Conservation (phyloP, 208 protist species). For the Leishmania arabica region DNA sequence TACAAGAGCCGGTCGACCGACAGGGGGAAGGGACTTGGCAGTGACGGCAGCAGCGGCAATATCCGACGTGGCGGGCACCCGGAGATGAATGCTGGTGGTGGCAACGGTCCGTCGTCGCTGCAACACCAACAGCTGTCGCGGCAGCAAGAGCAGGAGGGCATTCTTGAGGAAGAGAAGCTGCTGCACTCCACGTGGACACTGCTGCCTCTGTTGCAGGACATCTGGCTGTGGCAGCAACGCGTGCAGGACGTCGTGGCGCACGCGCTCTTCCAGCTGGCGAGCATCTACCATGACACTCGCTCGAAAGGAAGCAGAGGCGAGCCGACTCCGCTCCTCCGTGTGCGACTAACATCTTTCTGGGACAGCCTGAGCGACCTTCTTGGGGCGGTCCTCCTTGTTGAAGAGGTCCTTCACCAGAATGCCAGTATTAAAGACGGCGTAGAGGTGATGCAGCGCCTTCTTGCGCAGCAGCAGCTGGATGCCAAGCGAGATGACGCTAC, state of each 20-base stretch:
- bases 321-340: constrained; percentile 20
- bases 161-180: constrained; percentile 65
- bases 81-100: neutral
- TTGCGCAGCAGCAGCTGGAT: constrained; percentile 25
- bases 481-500: neutral
- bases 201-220: constrained; percentile 68
- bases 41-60: neutral
- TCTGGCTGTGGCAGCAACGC: constrained; percentile 81
- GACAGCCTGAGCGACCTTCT: constrained; percentile 70
- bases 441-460: constrained; percentile 27
- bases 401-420: constrained; percentile 81
- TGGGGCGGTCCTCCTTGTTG: constrained; percentile 72
- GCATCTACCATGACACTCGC: constrained; percentile 40
- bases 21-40: neutral
- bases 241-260: constrained; percentile 67
- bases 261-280: constrained; percentile 75
- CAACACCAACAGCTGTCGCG: neutral
- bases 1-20: constrained; percentile 1
- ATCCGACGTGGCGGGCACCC: neutral
- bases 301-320: neutral
- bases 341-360: constrained; percentile 76
- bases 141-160: neutral
- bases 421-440: constrained; percentile 54
- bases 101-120: neutral
- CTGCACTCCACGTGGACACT: constrained; percentile 64